Percentiles rank a stretch among this genome's conserved stretches.
These are phyloP conservation scores for Chlorella sp. DNA, from an alignment of 139 green algal genomes.

Conservation along the genomic window DNA sequence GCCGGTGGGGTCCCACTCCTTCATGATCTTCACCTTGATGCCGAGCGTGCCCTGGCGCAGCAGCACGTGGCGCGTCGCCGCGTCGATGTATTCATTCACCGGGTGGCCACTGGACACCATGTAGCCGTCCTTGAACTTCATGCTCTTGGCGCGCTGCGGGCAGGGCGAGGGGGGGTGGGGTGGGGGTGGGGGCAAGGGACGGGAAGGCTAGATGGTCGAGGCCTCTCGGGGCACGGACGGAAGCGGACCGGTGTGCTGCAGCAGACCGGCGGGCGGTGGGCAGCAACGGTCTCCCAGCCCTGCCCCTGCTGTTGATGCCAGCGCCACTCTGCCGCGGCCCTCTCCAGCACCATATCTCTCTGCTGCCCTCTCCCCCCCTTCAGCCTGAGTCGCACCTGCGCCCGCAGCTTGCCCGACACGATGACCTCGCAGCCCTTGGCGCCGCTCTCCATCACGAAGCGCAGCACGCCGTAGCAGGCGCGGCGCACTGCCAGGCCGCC, in stretches of 20 bases:
- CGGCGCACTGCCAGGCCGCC: slow-evolving; percentile 96
- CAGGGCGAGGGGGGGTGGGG: too few relatives aligned
- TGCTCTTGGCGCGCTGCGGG: slow-evolving; percentile 98
- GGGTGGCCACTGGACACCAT: slow-evolving; percentile 94
- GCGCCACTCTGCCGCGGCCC: too few relatives aligned
- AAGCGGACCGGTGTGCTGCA: too few relatives aligned
- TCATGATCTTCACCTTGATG: slow-evolving; percentile 99
- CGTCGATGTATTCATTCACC: slow-evolving; percentile 92
- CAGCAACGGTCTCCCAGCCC: too few relatives aligned
- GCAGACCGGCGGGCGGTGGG: too few relatives aligned
- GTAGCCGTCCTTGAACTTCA: slow-evolving; percentile 99
- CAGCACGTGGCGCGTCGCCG: slow-evolving; percentile 94
- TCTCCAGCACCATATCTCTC: too few relatives aligned
- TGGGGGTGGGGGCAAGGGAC: too few relatives aligned
- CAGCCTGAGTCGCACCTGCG: too few relatives aligned
- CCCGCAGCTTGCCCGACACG: slow-evolving; percentile 97
- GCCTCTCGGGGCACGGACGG: too few relatives aligned
- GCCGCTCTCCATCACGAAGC: slow-evolving; percentile 98
- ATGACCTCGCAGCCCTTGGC: slow-evolving; percentile 99
- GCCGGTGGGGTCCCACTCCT: slow-evolving; percentile 95
- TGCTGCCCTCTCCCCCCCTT: too few relatives aligned
- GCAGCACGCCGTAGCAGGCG: slow-evolving; percentile 99
- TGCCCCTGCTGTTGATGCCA: too few relatives aligned
- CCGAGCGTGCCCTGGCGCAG: slow-evolving; percentile 97
- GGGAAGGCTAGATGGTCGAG: too few relatives aligned